Conservation (phyloP, 306 rosid species). For the Betula pendula region DNA sequence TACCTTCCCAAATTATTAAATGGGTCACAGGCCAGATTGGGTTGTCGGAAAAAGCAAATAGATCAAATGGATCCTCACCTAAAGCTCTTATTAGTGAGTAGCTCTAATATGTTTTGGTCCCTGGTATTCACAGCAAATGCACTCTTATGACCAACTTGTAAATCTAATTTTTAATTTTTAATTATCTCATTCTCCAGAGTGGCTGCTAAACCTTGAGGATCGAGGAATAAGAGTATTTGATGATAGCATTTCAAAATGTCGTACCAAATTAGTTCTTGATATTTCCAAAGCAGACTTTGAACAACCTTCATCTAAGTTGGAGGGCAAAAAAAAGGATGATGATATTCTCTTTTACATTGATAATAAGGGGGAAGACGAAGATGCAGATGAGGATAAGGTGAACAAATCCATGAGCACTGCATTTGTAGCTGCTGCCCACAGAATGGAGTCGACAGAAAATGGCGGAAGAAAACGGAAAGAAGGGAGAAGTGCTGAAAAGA, state of each 20-base stretch:
- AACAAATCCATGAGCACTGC: slow-evolving; percentile 46
- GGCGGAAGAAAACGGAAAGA: slow-evolving; percentile 48
- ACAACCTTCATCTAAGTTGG: slow-evolving; percentile 32
- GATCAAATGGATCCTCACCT: slow-evolving; percentile 48
- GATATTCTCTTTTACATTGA: slow-evolving; percentile 59
- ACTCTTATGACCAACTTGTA: slow-evolving; percentile 16
- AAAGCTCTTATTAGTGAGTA: slow-evolving; percentile 58
- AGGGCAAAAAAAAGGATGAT: slow-evolving; percentile 41
- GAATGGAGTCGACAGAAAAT: slow-evolving; percentile 39
- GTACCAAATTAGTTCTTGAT: slow-evolving; percentile 37
- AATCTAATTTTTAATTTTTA: slow-evolving; percentile 20
- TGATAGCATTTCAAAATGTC: slow-evolving; percentile 41
- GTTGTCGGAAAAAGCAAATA: slow-evolving; percentile 44
- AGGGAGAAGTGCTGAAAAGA: slow-evolving; percentile 34
- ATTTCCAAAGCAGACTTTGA: slow-evolving; percentile 27
- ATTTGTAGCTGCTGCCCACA: slow-evolving; percentile 54
- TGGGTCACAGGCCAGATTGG: slow-evolving; percentile 43
- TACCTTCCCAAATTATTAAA: slow-evolving; percentile 52
- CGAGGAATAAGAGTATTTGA: slow-evolving; percentile 62
- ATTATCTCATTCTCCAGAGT: slow-evolving; percentile 45
- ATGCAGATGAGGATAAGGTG: slow-evolving; percentile 32
- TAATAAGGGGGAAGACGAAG: slow-evolving; percentile 40
- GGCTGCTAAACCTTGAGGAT: slow-evolving; percentile 67
- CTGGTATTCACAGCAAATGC: neutral
- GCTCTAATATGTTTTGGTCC: neutral